These are phyloP conservation scores for Penicillium hesseltinei DNA, from an alignment of 2,329 filamentous ascomycete genomes.

Conservation along the genomic window DNA sequence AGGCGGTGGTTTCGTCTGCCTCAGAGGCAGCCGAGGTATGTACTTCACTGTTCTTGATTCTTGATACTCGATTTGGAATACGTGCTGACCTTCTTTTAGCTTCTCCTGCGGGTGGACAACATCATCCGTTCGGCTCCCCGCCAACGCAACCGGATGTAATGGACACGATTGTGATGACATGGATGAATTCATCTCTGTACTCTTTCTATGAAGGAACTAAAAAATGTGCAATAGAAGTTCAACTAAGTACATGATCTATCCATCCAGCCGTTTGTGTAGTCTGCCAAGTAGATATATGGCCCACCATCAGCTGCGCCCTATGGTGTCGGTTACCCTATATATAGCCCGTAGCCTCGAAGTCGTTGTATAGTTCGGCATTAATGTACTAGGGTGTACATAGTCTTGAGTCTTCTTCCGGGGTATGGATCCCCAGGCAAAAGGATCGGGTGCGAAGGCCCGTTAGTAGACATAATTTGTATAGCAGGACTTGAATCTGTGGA, in stretches of 20 bases:
- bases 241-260: constrained; percentile 12
- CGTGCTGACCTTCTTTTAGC: constrained; percentile 47
- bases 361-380: not conserved
- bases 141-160: constrained; percentile 71
- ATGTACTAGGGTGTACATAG: too few relatives aligned
- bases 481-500: not conserved
- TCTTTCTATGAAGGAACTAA: constrained; percentile 11
- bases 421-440: not conserved
- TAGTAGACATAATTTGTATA: too few relatives aligned
- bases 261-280: not conserved
- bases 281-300: not conserved
- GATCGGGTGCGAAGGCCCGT: not conserved
- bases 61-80: not conserved
- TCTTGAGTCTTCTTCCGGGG: not conserved
- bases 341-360: not conserved
- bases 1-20: constrained; percentile 93
- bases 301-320: too few relatives aligned
- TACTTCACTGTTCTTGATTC: constrained; percentile 11
- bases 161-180: constrained; percentile 21
- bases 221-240: constrained; percentile 19
- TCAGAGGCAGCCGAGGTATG: constrained; percentile 94
- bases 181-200: constrained; percentile 19
- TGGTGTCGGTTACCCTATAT: too few relatives aligned
- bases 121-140: constrained; percentile 93
- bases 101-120: constrained; percentile 92